These are phyloP conservation scores for Tinospora cordifolia DNA, from an alignment of 164 flowering plant genomes.

Conservation along the genomic window DNA sequence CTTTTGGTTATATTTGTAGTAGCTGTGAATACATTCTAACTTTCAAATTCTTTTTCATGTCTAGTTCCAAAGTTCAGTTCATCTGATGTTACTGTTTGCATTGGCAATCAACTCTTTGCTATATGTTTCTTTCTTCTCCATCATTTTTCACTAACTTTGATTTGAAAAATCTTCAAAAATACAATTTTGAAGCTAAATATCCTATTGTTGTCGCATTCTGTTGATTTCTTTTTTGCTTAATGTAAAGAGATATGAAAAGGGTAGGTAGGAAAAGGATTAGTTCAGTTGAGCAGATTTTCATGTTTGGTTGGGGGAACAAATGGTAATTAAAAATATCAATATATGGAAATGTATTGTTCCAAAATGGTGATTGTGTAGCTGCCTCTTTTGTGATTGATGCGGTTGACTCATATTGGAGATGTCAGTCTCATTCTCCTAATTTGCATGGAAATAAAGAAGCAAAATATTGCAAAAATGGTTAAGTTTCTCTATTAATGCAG, in stretches of 20 bases:
- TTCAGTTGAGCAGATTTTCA: too few species aligned
- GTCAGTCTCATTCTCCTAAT: not conserved
- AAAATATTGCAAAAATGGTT: constrained; percentile 10
- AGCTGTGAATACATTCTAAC: too few species aligned
- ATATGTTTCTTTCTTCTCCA: too few species aligned
- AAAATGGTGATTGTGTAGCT: not conserved
- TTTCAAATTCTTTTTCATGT: too few species aligned
- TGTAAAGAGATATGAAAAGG: not conserved
- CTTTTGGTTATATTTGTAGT: too few species aligned
- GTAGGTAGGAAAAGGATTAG: not conserved
- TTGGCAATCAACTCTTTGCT: too few species aligned
- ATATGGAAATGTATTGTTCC: not conserved
- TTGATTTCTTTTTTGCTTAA: not conserved
- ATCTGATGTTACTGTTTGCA: too few species aligned
- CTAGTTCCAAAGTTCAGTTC: too few species aligned
- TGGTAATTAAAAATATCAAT: not conserved
- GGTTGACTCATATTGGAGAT: not conserved
- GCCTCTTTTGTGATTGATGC: not conserved
- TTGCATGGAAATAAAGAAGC: not conserved
- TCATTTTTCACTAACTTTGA: too few species aligned
- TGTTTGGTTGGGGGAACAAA: too few species aligned
- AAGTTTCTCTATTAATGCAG: constrained; percentile 38
- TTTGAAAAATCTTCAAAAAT: too few species aligned
- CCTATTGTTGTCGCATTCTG: not conserved
- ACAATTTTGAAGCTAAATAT: too few species aligned